Percentiles rank a stretch among this genome's conserved stretches.
phyloP scores from a whole-genome alignment of 495 filamentous ascomycete genomes.

The Parathielavia appendiculata region DNA sequence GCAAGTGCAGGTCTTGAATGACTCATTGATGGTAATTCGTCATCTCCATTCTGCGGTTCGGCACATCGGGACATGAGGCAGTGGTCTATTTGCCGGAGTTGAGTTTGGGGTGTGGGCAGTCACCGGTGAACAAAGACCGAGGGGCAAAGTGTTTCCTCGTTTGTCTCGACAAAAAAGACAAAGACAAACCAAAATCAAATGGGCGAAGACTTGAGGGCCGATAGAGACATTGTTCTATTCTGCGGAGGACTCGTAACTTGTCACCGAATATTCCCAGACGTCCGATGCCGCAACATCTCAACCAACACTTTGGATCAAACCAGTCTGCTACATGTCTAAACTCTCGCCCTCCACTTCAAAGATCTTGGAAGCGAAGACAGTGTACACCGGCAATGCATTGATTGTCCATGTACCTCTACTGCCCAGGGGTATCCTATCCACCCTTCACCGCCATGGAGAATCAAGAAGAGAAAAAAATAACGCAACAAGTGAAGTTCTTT shows the following conservation, averaged over 20 bases:
- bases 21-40: background rate
- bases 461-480: background rate
- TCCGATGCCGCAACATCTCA: too few species aligned
- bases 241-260: too few species aligned
- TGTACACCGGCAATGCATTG: too few species aligned
- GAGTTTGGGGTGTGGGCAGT: background rate
- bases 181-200: too few species aligned
- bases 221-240: too few species aligned
- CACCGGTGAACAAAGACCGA: conserved; percentile 5
- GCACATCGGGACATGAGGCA: background rate
- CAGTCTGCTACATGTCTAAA: too few species aligned
- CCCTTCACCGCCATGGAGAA: background rate
- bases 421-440: background rate
- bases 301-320: too few species aligned
- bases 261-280: too few species aligned
- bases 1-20: conserved; percentile 1
- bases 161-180: background rate
- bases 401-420: too few species aligned
- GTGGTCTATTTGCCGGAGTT: background rate
- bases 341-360: too few species aligned
- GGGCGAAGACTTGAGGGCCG: too few species aligned
- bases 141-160: conserved; percentile 1
- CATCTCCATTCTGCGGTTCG: background rate
- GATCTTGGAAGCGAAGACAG: too few species aligned
- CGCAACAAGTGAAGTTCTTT: background rate